Base-by-base conservation (phyloP, 371 early-diverging fungal genomes). In the Mucor velutinosus region DNA sequence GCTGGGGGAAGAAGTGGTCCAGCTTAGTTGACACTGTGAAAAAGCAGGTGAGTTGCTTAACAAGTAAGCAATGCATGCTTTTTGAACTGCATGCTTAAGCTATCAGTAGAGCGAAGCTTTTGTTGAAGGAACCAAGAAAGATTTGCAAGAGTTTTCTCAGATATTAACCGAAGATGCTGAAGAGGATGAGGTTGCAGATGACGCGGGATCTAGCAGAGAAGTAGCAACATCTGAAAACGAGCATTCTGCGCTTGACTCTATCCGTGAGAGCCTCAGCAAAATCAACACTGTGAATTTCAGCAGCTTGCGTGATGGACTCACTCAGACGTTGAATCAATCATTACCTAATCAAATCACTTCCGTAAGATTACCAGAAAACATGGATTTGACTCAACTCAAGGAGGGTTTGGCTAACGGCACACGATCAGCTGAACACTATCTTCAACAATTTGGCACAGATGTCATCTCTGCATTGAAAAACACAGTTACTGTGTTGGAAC, bases 401-500 rank as follows among this genome's bases (percentile, higher is more conserved):
- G 76, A 81, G 51, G 84, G 77, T 45, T 62, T 81, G 53, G 64
- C 66, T 17, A 78, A 75, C n/a, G 80, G 82, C 27, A 81, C 84
- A 11, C 70, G 74, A 2, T 81, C 80, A 64, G 84, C 84, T 58
- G 84, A 84, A 62, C 82, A 81, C 37, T 84, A 84, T 43, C 64
- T 84, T 58, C 80, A 80, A 43, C 72, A 72, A 33, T 84, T 81
- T 71, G 84, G 84, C 19, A 58, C 72, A 7, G 84, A 84, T 57
- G 80, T 81, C 14, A 63, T 78, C 37, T 66, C 74, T 19, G 72
- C 71, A 7, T 63, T 84, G 23, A 76, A 71, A 47, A 75, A 70
- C 30, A 72, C 78, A 4, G 71, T 84, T 7, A 78, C 78, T 35
- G 73, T 84, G 0, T 43, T 78, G n/a, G 77, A 62, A 8, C 78